Percentiles rank a stretch among this genome's conserved stretches.
Conservation (phyloP, 345 rosid genomes). For the Citrus medica region DNA sequence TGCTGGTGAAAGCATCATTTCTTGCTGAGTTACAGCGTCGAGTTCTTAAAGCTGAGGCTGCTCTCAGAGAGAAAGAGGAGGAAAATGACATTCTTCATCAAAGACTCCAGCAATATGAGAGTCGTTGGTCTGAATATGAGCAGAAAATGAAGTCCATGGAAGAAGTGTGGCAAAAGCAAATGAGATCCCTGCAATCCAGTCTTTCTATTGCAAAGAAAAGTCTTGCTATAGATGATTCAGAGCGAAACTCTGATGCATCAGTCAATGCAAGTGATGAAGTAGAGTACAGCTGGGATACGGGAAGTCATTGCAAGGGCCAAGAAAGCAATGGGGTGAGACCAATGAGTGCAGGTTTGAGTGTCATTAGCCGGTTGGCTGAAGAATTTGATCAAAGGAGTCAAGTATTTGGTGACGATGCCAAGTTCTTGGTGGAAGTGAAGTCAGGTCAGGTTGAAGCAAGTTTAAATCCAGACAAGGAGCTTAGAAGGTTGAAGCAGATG, state of each 20-base stretch:
- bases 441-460: conserved; percentile 96
- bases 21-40: conserved; percentile 91
- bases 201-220: conserved; percentile 98
- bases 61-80: conserved; percentile 84
- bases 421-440: conserved; percentile 95
- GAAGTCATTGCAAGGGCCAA: conserved; percentile 53
- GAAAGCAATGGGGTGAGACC: conserved; percentile 77
- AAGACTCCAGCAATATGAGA: conserved; percentile 90
- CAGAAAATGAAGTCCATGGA: conserved; percentile 99
- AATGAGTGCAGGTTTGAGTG: conserved; percentile 78
- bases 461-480: conserved; percentile 86
- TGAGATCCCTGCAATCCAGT: conserved; percentile 93
- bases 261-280: conserved; percentile 70
- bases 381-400: conserved; percentile 96
- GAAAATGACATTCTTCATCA: conserved; percentile 95
- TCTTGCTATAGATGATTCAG: conserved; percentile 79
- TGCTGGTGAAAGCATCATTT: conserved; percentile 80
- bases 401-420: conserved; percentile 93
- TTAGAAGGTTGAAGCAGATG: conserved; percentile 86
- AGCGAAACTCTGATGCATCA: conserved; percentile 88
- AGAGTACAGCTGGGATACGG: conserved; percentile 63
- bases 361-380: conserved; percentile 84
- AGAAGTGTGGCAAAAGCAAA: conserved; percentile 98
- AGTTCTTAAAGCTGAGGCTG: conserved; percentile 90
- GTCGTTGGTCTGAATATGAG: conserved; percentile 96